These are phyloP conservation scores for Neurospora sublineolata DNA, from an alignment of 495 filamentous ascomycete species.

Conservation along the genomic window DNA sequence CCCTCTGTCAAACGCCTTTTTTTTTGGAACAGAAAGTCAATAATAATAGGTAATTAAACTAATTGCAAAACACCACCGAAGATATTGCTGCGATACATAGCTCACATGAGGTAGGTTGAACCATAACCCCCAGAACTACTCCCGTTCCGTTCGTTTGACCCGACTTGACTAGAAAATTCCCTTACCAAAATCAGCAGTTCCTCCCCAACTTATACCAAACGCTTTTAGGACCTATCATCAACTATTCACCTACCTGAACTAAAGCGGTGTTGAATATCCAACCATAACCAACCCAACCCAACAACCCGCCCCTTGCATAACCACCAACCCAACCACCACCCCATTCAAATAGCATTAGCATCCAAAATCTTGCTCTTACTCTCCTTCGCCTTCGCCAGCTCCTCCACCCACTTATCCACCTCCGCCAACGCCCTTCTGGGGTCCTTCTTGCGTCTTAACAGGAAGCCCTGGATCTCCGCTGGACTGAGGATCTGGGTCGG, in stretches of 20 bases:
- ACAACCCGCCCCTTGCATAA: background rate
- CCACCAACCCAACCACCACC: background rate
- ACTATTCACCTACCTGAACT: background rate
- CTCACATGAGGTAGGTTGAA: background rate
- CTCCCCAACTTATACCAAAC: background rate
- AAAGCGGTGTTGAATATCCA: background rate
- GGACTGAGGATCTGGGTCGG: constrained; percentile 41
- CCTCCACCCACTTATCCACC: constrained; percentile 44
- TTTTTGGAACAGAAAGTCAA: background rate
- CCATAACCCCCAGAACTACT: background rate
- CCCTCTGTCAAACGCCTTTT: background rate
- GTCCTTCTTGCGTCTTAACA: constrained; percentile 52
- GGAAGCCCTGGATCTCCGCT: constrained; percentile 60
- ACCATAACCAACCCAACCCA: background rate
- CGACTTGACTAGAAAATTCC: background rate
- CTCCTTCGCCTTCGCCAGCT: constrained; percentile 33
- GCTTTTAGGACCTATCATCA: background rate
- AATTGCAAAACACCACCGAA: background rate
- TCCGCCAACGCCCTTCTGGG: constrained; percentile 47
- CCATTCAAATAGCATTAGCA: background rate
- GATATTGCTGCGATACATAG: background rate
- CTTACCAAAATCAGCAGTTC: background rate
- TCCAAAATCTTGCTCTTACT: constrained; percentile 25
- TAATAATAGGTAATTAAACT: background rate
- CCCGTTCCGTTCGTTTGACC: background rate